Conservation (phyloP, 345 rosid species). For the Microcos paniculata region DNA sequence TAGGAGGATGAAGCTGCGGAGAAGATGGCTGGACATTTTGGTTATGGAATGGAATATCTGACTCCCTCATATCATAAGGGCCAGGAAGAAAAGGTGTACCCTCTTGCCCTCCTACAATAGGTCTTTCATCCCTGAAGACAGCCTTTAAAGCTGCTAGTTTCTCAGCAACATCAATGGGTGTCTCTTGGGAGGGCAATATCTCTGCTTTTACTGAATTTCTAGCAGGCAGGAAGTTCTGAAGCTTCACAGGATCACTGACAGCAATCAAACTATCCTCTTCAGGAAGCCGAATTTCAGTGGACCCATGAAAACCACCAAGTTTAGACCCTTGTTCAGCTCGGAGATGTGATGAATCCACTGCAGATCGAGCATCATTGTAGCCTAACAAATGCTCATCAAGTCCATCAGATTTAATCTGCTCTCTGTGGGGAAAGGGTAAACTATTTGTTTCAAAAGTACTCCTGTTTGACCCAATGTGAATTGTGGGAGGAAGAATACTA, state of each 20-base stretch:
- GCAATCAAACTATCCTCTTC: slow-evolving; percentile 56
- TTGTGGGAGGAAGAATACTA: slow-evolving; percentile 28
- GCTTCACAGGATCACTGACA: slow-evolving; percentile 35
- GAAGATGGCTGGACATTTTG: slow-evolving; percentile 42
- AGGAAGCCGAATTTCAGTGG: slow-evolving; percentile 36
- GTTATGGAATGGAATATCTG: slow-evolving; percentile 43
- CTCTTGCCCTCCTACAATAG: slow-evolving; percentile 51
- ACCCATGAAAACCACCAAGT: slow-evolving; percentile 31
- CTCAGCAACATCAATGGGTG: slow-evolving; percentile 47
- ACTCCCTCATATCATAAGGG: slow-evolving; percentile 48
- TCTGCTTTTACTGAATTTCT: slow-evolving; percentile 53
- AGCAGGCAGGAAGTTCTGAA: slow-evolving; percentile 31
- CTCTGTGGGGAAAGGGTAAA: slow-evolving; percentile 42
- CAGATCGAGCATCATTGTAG: slow-evolving; percentile 42
- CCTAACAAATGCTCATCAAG: slow-evolving; percentile 42
- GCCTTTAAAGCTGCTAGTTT: slow-evolving; percentile 65
- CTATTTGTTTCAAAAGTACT: slow-evolving; percentile 24
- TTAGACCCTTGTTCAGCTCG: slow-evolving; percentile 44
- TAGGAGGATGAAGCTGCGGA: slow-evolving; percentile 49
- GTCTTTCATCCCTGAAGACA: slow-evolving; percentile 53
- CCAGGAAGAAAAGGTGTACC: slow-evolving; percentile 47
- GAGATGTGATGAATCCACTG: slow-evolving; percentile 39
- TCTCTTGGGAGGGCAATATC: slow-evolving; percentile 34
- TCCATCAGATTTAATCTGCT: slow-evolving; percentile 39
- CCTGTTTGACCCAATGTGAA: slow-evolving; percentile 36